Evolutionary conservation across 2,329 filamentous ascomycete species (phyloP).

Genomic region (Onygenales sp.): DNA sequence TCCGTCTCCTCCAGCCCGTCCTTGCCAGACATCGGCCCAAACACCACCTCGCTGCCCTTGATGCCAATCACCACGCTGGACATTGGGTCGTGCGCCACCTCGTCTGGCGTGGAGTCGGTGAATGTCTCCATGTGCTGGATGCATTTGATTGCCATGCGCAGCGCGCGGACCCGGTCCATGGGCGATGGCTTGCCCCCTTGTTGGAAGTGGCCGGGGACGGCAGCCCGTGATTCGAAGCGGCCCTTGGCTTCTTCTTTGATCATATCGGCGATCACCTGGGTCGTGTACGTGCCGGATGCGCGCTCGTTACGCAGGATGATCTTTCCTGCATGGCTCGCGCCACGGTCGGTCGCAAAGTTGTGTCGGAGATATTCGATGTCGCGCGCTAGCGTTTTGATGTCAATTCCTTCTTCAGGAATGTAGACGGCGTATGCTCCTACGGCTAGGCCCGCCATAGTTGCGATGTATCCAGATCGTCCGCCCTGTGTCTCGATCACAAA

Average conservation of each 20-base stretch:
- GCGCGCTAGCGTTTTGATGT: constrained; percentile 79
- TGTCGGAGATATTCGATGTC: constrained; percentile 86
- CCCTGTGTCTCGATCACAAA: constrained; percentile 98
- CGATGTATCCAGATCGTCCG: constrained; percentile 86
- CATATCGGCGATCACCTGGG: constrained; percentile 88
- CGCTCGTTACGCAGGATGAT: constrained; percentile 96
- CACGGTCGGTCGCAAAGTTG: constrained; percentile 74
- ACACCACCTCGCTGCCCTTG: constrained; percentile 80
- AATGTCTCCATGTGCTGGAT: constrained; percentile 83
- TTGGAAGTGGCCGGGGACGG: constrained; percentile 88
- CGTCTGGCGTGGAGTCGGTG: constrained; percentile 53
- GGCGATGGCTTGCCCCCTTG: constrained; percentile 87
- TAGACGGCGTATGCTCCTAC: constrained; percentile 91
- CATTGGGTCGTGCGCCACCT: constrained; percentile 63
- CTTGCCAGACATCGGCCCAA: constrained; percentile 58
- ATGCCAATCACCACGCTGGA: constrained; percentile 83
- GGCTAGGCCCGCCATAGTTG: constrained; percentile 79
- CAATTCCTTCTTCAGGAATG: constrained; percentile 92
- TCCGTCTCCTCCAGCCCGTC: constrained; percentile 64
- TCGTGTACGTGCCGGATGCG: constrained; percentile 80
- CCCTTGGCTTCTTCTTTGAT: constrained; percentile 89
- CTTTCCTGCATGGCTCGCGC: constrained; percentile 81
- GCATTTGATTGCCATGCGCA: constrained; percentile 86
- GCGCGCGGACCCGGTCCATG: constrained; percentile 91
- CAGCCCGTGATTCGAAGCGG: constrained; percentile 84